Evolutionary conservation across 805 yeast genomes (phyloP).

Genomic region (Ogataea zsoltii): DNA sequence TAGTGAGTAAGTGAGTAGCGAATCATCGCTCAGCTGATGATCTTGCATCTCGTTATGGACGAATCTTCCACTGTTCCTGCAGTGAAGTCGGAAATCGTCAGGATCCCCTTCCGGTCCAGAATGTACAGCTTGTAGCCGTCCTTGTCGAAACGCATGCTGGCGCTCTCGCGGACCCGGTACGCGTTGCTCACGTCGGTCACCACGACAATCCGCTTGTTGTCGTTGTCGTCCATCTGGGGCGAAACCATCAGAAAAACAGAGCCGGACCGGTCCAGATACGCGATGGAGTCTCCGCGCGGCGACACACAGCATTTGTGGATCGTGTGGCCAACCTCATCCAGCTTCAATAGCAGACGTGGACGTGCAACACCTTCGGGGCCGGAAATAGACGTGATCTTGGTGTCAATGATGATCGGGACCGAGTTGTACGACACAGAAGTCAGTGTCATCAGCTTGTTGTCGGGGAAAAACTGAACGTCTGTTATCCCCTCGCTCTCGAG

Average conservation of each 20-base stretch:
- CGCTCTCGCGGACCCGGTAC: constrained; percentile 70
- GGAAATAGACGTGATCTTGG: constrained; percentile 50
- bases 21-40: constrained; percentile 46
- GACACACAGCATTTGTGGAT: constrained; percentile 75
- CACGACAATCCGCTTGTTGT: constrained; percentile 59
- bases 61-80: constrained; percentile 76
- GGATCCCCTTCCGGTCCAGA: constrained; percentile 78
- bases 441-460: constrained; percentile 51
- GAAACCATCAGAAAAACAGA: constrained; percentile 67
- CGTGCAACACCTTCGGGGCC: constrained; percentile 49
- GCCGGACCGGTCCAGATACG: constrained; percentile 79
- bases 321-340: constrained; percentile 79
- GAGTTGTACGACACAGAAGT: constrained; percentile 64
- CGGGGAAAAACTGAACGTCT: constrained; percentile 70
- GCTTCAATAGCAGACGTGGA: constrained; percentile 58
- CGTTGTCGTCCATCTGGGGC: constrained; percentile 54
- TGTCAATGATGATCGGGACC: constrained; percentile 67
- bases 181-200: constrained; percentile 82
- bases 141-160: constrained; percentile 70
- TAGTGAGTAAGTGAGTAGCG: too few species aligned
- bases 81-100: constrained; percentile 83
- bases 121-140: constrained; percentile 80
- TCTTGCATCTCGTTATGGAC: constrained; percentile 67
- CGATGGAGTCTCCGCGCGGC: constrained; percentile 85
- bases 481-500: constrained; percentile 90